Conservation (phyloP, 495 filamentous ascomycete genomes). For the Mycothermus thermophilus region DNA sequence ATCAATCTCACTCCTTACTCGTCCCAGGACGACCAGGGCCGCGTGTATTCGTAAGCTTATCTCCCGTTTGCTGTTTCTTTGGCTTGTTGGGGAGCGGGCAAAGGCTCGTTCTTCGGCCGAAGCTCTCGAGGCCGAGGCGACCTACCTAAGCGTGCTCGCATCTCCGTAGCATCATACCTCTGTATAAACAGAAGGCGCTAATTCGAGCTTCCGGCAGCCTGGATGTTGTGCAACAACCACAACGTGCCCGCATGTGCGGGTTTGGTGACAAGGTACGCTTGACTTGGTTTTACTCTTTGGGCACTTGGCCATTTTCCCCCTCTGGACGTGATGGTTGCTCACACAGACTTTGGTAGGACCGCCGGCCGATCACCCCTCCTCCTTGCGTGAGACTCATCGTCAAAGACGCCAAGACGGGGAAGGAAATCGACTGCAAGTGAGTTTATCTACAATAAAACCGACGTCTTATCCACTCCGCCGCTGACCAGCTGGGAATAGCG, state of each 20-base stretch:
- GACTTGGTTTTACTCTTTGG: background rate
- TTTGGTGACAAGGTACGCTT: conserved; percentile 84
- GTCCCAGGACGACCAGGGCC: conserved; percentile 13
- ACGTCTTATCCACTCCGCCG: no score
- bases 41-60: conserved; percentile 16
- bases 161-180: no score
- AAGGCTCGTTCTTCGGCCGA: no score
- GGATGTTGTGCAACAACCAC: conserved; percentile 79
- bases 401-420: conserved; percentile 61
- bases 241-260: conserved; percentile 94
- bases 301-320: no score
- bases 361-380: conserved; percentile 89
- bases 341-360: no score
- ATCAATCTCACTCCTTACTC: conserved; percentile 19
- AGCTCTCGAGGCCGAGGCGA: no score
- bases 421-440: conserved; percentile 83
- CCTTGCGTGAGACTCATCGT: conserved; percentile 82
- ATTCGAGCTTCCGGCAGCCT: conserved; percentile 38
- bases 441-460: no score
- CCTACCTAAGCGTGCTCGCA: no score
- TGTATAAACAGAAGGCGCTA: conserved; percentile 7
- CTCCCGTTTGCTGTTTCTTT: background rate
- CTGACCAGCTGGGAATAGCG: conserved; percentile 23
- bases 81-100: no score
- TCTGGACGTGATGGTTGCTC: no score